Conservation (phyloP, 2,329 filamentous ascomycete species). For the Botrytis byssoidea region DNA sequence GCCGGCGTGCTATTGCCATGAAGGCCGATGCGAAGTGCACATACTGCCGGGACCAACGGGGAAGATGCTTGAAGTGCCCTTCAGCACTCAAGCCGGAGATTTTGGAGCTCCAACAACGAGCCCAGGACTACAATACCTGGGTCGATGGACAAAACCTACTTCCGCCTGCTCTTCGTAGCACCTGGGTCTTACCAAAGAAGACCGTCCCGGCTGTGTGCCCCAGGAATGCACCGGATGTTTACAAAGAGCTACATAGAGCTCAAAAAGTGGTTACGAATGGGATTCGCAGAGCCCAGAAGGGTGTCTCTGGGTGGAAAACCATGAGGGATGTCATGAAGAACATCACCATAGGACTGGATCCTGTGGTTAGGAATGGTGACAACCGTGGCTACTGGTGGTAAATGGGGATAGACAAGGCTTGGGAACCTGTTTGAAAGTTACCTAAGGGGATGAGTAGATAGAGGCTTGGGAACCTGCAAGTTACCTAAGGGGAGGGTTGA, state of each 20-base stretch:
- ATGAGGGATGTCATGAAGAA: background rate
- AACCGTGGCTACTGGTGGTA: slow-evolving; percentile 3
- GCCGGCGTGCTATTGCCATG: background rate
- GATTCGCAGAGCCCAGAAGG: background rate
- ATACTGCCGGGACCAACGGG: background rate
- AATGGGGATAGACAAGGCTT: background rate
- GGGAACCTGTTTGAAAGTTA: background rate
- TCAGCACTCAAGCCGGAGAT: background rate
- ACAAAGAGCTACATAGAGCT: background rate
- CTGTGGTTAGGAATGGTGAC: background rate
- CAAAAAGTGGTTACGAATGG: background rate
- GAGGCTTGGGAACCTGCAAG: slow-evolving; percentile 12
- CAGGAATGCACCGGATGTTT: background rate
- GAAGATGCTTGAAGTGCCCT: background rate
- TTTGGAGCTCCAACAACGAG: background rate
- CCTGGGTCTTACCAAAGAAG: background rate
- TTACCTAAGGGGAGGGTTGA: background rate
- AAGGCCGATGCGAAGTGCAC: background rate
- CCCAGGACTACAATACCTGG: background rate
- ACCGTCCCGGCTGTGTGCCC: background rate
- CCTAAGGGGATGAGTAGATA: background rate
- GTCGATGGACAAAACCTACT: background rate
- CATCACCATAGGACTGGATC: background rate
- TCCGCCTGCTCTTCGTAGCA: background rate
- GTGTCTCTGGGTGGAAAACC: background rate